These are phyloP conservation scores for Podaxis pistillaris DNA, from an alignment of 768 basidiomycete species.

Conservation along the genomic window DNA sequence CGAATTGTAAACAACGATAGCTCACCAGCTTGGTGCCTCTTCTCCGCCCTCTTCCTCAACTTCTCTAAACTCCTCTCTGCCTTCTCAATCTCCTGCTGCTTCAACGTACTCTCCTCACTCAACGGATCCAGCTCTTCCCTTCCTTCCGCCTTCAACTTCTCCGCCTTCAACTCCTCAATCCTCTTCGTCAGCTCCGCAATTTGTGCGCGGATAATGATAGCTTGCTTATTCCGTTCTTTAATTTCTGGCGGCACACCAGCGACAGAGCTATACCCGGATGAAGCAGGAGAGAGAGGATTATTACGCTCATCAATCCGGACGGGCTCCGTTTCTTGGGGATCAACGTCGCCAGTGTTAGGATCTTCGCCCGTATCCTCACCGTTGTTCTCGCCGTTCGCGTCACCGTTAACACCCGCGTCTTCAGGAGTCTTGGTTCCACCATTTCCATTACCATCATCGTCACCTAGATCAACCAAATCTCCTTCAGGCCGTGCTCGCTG, in stretches of 20 bases:
- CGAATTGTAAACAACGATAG: neutral
- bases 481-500: neutral
- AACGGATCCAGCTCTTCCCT: slow-evolving; percentile 15
- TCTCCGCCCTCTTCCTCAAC: slow-evolving; percentile 10
- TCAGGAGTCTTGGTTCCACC: neutral
- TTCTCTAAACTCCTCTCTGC: slow-evolving; percentile 12
- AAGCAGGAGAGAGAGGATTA: slow-evolving; percentile 5
- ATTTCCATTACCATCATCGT: neutral
- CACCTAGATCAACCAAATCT: neutral
- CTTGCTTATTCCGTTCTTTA: slow-evolving; percentile 11
- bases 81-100: slow-evolving; percentile 9
- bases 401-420: neutral
- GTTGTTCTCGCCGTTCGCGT: neutral
- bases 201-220: slow-evolving; percentile 16
- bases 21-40: slow-evolving; percentile 11
- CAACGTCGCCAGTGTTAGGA: neutral
- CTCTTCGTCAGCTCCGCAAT: slow-evolving; percentile 15
- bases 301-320: neutral
- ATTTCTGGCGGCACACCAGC: slow-evolving; percentile 7
- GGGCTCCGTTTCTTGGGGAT: neutral
- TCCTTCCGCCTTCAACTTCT: slow-evolving; percentile 20
- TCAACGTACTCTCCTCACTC: neutral
- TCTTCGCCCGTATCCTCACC: neutral
- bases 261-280: slow-evolving; percentile 3
- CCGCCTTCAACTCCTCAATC: slow-evolving; percentile 18